Conservation (phyloP, 441 rosid genomes). For the Manihot esculenta region DNA sequence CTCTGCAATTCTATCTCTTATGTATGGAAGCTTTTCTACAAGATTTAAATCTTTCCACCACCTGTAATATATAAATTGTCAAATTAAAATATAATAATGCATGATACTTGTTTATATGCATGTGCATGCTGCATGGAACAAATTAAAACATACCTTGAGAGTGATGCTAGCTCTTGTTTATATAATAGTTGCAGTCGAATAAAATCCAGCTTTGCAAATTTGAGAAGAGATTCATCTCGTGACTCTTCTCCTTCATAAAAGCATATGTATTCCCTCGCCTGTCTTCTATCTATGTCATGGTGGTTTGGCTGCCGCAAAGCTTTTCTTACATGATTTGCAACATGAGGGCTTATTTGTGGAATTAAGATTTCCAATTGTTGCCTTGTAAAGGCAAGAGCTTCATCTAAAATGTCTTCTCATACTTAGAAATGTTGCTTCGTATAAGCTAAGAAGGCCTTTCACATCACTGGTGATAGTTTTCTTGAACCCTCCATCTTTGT, state of each 20-base stretch:
- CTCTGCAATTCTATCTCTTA: conserved; percentile 19
- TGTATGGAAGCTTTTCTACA: conserved; percentile 1
- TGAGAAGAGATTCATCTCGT: not conserved
- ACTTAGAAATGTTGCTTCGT: conserved; percentile 17
- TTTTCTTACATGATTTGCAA: not conserved
- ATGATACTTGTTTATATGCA: too few species aligned
- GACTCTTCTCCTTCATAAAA: conserved; percentile 12
- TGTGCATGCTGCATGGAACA: too few species aligned
- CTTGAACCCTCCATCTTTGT: conserved; percentile 5
- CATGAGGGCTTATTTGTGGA: not conserved
- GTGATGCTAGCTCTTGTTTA: conserved; percentile 5
- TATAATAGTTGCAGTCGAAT: not conserved
- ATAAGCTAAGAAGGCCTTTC: conserved; percentile 17
- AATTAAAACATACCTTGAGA: not conserved
- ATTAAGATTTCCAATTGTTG: not conserved
- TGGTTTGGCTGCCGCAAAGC: conserved; percentile 9
- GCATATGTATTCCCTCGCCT: conserved; percentile 9
- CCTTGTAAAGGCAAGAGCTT: conserved; percentile 18
- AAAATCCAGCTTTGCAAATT: conserved; percentile 20
- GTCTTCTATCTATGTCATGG: not conserved
- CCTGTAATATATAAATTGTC: not conserved
- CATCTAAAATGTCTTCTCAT: conserved; percentile 19
- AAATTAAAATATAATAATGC: too few species aligned
- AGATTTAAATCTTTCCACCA: conserved; percentile 19
- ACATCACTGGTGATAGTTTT: not conserved